Percentiles rank a stretch among this genome's conserved stretches.
phyloP scores from a whole-genome alignment of 495 filamentous ascomycete genomes.

The Lasiosphaeria miniovina region DNA sequence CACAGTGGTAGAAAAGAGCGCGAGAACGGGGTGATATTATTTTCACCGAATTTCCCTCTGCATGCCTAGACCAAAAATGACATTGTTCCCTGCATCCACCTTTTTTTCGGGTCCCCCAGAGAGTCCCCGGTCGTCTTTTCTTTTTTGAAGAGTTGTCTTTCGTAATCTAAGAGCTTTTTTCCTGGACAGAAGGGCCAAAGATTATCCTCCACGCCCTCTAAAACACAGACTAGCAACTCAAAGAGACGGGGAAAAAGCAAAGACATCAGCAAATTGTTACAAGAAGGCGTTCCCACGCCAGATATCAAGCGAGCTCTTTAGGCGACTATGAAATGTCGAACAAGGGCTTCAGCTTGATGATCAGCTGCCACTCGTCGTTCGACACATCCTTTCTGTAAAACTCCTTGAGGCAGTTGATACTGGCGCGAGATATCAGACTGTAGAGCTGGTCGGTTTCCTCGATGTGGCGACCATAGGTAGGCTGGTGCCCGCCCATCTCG shows the following conservation, averaged over 20 bases:
- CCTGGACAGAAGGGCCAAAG: neutral
- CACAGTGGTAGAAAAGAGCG: too few species aligned
- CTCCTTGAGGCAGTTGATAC: constrained; percentile 94
- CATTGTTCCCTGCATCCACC: too few species aligned
- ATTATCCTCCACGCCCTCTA: neutral
- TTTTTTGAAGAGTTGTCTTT: too few species aligned
- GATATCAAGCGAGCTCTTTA: neutral
- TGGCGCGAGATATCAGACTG: constrained; percentile 77
- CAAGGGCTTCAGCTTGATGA: constrained; percentile 86
- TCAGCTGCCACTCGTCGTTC: constrained; percentile 91
- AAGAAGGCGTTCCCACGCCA: neutral
- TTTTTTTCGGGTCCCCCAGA: too few species aligned
- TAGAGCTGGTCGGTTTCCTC: constrained; percentile 92
- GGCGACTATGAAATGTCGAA: constrained; percentile 67
- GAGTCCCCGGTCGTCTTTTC: too few species aligned
- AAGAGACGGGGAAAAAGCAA: neutral
- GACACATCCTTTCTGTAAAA: constrained; percentile 88
- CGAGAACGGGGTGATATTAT: too few species aligned
- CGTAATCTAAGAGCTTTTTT: too few species aligned
- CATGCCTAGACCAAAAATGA: too few species aligned
- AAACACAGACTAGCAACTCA: neutral
- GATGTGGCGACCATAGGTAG: constrained; percentile 89
- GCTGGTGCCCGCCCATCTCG: constrained; percentile 88
- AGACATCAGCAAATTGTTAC: neutral
- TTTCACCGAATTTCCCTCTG: too few species aligned